Base-by-base conservation (phyloP, 1,139 yeast species). In the Suhomyces bolitotheri region DNA sequence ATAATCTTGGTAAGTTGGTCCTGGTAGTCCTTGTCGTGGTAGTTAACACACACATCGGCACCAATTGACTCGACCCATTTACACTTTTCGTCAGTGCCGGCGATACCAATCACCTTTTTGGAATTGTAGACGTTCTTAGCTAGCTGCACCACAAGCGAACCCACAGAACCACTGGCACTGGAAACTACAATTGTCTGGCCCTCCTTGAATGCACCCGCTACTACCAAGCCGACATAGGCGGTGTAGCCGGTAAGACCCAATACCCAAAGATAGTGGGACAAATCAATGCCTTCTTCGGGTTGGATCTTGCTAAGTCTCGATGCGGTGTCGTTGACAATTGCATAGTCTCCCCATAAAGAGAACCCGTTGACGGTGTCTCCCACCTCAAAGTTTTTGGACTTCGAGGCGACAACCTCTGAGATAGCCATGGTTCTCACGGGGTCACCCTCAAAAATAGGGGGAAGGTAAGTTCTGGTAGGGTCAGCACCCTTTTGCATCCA, bases 161-260 rank as follows among this genome's bases (percentile, higher is more conserved):
- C 88, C 23, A 82, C 81, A 15, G 85, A 86, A 42, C 88, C 82
- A 7, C 84, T 75, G 15, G 88, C 88, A 38, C 85, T 87, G 16
- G 83, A 75, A 23, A 81, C 67, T 31, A 78, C 56, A 36, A 77
- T 71, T 6, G 66, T 56, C 27, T 53, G 54, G 9, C 53, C 56
- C 41, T 69, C 67, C 38, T 64, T 55, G 41, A 75, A 48, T 30
- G 64, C 58, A 17, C 71, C 75, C 37, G 72, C 64, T 25, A 69
- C 67, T 40, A 54, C 59, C 41, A 79, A 66, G 9, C 81, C 82
- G 45, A 71, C 62, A 57, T 76, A 81, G 7, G 88, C 85, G 25
- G 89, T 81, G 41, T 79, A 51, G 1, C 82, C 76, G 9, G 85
- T 78, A 44, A 72, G 50, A 28, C 87, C 88, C 26, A 62, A 43